Evolutionary conservation across 331 rosid species (phyloP).

Genomic region (Rhamnella rubrinervis): DNA sequence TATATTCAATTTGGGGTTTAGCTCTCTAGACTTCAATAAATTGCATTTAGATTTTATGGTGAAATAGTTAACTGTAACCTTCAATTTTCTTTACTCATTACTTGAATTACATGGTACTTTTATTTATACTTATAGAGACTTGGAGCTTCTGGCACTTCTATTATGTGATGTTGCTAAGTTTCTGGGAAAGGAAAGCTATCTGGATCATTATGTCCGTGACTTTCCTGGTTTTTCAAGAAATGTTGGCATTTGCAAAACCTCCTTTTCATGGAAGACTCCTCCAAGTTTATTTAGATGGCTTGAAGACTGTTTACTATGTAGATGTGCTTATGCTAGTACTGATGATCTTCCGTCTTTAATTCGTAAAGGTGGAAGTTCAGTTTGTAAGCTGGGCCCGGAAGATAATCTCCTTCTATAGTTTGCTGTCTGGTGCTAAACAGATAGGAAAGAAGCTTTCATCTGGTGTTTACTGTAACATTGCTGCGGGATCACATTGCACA

Average conservation of each 20-base stretch:
- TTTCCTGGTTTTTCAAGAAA: constrained; percentile 66
- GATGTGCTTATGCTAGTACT: constrained; percentile 47
- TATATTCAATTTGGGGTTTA: constrained; percentile 5
- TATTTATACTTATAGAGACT: constrained; percentile 61
- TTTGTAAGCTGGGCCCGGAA: constrained; percentile 83
- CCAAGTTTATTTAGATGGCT: constrained; percentile 95
- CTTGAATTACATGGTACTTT: constrained; percentile 5
- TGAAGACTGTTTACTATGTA: constrained; percentile 73
- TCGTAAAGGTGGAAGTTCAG: constrained; percentile 61
- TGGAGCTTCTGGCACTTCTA: constrained; percentile 71
- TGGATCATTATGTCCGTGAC: constrained; percentile 91
- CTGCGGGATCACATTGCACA: constrained; percentile 71
- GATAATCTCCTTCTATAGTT: constrained; percentile 77
- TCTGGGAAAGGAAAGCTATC: constrained; percentile 71
- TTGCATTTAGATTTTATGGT: constrained; percentile 18
- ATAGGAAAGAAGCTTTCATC: constrained; percentile 76
- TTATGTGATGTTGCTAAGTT: constrained; percentile 70
- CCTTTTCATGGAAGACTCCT: constrained; percentile 51
- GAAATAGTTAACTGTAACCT: neutral
- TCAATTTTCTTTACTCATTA: neutral
- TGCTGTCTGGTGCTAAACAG: constrained; percentile 76
- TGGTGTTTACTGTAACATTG: constrained; percentile 75
- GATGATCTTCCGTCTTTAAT: constrained; percentile 70
- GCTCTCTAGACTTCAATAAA: constrained; percentile 15
- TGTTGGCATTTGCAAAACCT: constrained; percentile 35